Base-by-base conservation (phyloP, 345 rosid species). In the Barbarea vulgaris region DNA sequence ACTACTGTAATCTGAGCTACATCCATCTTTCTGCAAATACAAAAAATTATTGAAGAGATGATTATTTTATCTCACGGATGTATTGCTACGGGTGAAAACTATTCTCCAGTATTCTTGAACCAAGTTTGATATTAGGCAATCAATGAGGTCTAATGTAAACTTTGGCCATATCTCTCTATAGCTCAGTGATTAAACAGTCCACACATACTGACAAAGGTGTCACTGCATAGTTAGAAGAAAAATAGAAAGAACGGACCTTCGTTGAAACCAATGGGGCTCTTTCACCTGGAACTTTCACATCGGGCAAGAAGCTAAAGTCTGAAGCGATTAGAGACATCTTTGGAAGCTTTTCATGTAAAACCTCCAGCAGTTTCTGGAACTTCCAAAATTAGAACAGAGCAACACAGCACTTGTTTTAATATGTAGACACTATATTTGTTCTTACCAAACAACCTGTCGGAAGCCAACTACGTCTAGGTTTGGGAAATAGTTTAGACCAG, bases 221-320 rank as follows among this genome's bases (percentile, higher is more conserved):
- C 64, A 30, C 24, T 51, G 64, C 37, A 60, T 39, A 37, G 28
- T 37, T 59, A 60, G 59, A 34, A 53, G 60, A 14, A 14, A 55
- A 31, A 68, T n/a, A 17, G 33, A 64, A 14, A 31, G 34, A 74
- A 73, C 69, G 15, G 69, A 89, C 98, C 95, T 93, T 95, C 34
- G 93, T 89, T 80, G 99, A 92, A 58, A 95, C 97, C 79, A 95
- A 67, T 52, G 99, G 99, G 77, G 97, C 99, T 80, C 99, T 84
- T 77, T 88, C 97, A 63, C 97, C 97, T 64, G 87, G 86, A 84
- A 92, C 75, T 77, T 79, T 90, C 77, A 92, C 97, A 79, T 95
- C 99, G 12, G 99, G 99, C 72, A 95, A 88, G 89, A 82, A 95
- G 79, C 91, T 92, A 64, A 92, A 95, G 85, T 92, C 99, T 1